phyloP scores from a whole-genome alignment of 2,329 filamentous ascomycete genomes.

The Madurella fahalii region DNA sequence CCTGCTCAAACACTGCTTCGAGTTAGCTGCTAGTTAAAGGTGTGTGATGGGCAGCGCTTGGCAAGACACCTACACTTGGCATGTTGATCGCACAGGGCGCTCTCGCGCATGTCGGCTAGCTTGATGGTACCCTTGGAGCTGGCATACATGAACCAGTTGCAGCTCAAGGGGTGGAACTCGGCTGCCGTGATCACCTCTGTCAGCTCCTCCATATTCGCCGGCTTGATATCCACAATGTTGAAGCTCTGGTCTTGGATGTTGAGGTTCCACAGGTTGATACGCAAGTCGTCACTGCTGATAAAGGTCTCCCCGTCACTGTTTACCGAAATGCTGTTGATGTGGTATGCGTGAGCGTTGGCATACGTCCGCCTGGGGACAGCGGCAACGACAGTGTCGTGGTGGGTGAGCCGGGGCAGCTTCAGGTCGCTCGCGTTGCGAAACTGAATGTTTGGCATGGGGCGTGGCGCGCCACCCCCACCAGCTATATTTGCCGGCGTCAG shows the following conservation, averaged over 20 bases:
- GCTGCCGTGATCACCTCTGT: constrained; percentile 98
- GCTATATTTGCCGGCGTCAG: constrained; percentile 71
- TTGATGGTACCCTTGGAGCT: constrained; percentile 99
- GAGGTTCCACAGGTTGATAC: constrained; percentile 98
- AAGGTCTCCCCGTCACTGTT: constrained; percentile 99
- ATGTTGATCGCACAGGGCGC: constrained; percentile 91
- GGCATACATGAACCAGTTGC: constrained; percentile 99
- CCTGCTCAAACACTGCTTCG: constrained; percentile 86
- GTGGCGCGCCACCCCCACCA: constrained; percentile 73
- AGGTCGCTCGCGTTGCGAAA: constrained; percentile 80
- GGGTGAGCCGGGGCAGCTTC: constrained; percentile 91
- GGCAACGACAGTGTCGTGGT: constrained; percentile 96
- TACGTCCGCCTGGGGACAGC: constrained; percentile 95
- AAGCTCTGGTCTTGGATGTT: constrained; percentile 99
- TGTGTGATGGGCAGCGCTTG: background rate
- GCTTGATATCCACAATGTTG: constrained; percentile 99
- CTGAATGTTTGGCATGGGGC: constrained; percentile 64
- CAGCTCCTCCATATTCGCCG: constrained; percentile 98
- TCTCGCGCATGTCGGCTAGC: constrained; percentile 96
- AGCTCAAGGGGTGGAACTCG: constrained; percentile 94
- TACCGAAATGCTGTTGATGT: constrained; percentile 99
- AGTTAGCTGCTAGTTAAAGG: constrained; percentile 13
- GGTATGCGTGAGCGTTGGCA: constrained; percentile 96
- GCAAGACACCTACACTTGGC: constrained; percentile 71
- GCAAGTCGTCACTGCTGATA: constrained; percentile 95